These are phyloP conservation scores for Parietaria judaica DNA, from an alignment of 306 rosid genomes.

Conservation along the genomic window DNA sequence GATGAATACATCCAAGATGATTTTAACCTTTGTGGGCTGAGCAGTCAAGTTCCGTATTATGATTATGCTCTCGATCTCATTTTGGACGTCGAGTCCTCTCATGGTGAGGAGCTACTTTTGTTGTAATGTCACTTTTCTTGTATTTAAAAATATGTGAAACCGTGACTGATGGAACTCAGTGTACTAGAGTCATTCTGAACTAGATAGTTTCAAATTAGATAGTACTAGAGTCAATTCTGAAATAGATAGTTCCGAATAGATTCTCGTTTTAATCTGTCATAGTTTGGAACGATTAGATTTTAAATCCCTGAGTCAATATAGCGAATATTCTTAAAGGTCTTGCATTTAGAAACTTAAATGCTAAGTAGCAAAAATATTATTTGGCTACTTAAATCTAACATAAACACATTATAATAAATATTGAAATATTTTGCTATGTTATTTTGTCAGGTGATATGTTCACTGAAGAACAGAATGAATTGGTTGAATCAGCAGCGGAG, in stretches of 20 bases:
- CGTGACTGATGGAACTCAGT: no score
- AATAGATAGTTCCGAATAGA: no score
- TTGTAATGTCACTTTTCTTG: not conserved
- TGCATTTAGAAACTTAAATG: no score
- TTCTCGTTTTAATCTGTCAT: no score
- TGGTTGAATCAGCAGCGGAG: constrained; percentile 95
- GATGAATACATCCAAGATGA: constrained; percentile 97
- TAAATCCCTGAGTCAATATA: no score
- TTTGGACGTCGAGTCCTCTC: constrained; percentile 96
- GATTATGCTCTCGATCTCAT: constrained; percentile 96
- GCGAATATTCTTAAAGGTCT: no score
- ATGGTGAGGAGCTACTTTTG: constrained; percentile 42
- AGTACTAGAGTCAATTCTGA: not conserved
- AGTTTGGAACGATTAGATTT: no score
- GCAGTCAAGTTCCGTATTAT: constrained; percentile 98
- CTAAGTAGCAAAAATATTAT: no score
- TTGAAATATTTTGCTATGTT: not conserved
- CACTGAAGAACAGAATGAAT: constrained; percentile 95
- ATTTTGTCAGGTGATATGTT: constrained; percentile 69
- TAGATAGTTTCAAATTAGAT: not conserved
- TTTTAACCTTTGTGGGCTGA: constrained; percentile 87
- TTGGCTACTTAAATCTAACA: no score
- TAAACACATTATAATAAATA: not conserved
- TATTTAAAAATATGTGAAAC: not conserved
- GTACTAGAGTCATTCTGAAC: no score